Evolutionary conservation across 257 asterid genomes (phyloP).

Genomic region (Ajuga chamaepitys): DNA sequence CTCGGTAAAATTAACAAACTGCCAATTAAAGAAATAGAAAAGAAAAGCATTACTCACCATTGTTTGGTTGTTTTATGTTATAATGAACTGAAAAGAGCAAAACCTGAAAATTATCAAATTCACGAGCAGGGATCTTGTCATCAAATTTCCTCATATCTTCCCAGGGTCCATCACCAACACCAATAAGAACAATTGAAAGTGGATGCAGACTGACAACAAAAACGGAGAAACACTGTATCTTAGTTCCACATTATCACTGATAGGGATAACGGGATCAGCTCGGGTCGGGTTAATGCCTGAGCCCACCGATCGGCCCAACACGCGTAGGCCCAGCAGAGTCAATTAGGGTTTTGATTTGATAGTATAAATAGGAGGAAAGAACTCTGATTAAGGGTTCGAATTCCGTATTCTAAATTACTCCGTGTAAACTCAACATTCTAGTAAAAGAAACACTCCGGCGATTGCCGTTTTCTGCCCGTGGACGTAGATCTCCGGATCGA

Average conservation of each 20-base stretch:
- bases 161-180: slow-evolving; percentile 97
- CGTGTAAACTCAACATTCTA: too few relatives aligned
- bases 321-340: too few relatives aligned
- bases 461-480: too few relatives aligned
- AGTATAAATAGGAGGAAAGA: too few relatives aligned
- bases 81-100: not conserved
- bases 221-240: not conserved
- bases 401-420: too few relatives aligned
- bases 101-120: slow-evolving; percentile 81
- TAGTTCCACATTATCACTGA: slow-evolving; percentile 2
- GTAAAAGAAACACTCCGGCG: too few relatives aligned
- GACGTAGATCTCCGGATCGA: too few relatives aligned
- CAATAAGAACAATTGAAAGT: slow-evolving; percentile 77
- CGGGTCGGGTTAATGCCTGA: too few relatives aligned
- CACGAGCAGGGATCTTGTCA: slow-evolving; percentile 69
- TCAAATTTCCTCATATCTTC: slow-evolving; percentile 81
- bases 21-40: slow-evolving; percentile 10
- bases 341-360: too few relatives aligned
- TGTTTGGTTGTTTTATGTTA: slow-evolving; percentile 2
- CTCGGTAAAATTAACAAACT: slow-evolving; percentile 77
- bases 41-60: not conserved
- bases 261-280: too few relatives aligned
- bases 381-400: too few relatives aligned
- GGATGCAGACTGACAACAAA: slow-evolving; percentile 49
- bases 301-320: too few relatives aligned